Conservation (phyloP, 352 stramenopile genomes). For the Phytophthora pisi region DNA sequence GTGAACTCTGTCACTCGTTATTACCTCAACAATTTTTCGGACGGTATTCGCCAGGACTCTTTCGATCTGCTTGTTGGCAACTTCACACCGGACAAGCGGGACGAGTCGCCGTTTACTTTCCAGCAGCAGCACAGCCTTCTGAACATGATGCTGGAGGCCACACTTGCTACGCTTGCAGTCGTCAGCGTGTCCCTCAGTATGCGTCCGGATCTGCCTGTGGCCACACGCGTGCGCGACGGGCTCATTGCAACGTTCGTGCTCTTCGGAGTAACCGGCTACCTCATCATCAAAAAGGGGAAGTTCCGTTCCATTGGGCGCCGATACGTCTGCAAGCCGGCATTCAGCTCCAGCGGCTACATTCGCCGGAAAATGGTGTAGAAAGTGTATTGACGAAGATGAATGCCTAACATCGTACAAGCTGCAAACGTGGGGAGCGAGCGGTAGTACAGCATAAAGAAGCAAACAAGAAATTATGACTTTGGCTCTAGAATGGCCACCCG, state of each 20-base stretch:
- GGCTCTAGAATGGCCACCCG: not conserved
- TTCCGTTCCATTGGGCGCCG: constrained; percentile 77
- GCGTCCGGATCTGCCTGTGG: constrained; percentile 59
- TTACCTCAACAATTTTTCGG: constrained; percentile 96
- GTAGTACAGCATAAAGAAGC: constrained; percentile 8
- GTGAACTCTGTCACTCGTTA: constrained; percentile 95
- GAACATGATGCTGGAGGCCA: constrained; percentile 62
- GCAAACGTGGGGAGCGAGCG: not conserved
- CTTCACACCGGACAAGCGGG: constrained; percentile 76
- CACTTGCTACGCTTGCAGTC: constrained; percentile 52
- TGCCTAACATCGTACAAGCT: not conserved
- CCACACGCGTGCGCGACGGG: constrained; percentile 66
- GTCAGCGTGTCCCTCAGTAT: constrained; percentile 72
- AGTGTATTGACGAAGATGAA: constrained; percentile 4
- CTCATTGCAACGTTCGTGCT: constrained; percentile 54
- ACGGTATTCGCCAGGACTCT: constrained; percentile 93
- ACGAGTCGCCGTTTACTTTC: constrained; percentile 82
- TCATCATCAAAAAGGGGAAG: constrained; percentile 85
- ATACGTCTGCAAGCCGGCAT: constrained; percentile 87
- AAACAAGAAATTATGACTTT: constrained; percentile 13
- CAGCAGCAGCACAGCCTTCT: constrained; percentile 85
- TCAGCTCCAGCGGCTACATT: constrained; percentile 89
- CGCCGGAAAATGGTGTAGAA: constrained; percentile 55
- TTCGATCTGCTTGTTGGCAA: constrained; percentile 91
- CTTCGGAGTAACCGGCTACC: constrained; percentile 57